phyloP scores from a whole-genome alignment of 2,329 filamentous ascomycete species.

The Arthroderma sp. region DNA sequence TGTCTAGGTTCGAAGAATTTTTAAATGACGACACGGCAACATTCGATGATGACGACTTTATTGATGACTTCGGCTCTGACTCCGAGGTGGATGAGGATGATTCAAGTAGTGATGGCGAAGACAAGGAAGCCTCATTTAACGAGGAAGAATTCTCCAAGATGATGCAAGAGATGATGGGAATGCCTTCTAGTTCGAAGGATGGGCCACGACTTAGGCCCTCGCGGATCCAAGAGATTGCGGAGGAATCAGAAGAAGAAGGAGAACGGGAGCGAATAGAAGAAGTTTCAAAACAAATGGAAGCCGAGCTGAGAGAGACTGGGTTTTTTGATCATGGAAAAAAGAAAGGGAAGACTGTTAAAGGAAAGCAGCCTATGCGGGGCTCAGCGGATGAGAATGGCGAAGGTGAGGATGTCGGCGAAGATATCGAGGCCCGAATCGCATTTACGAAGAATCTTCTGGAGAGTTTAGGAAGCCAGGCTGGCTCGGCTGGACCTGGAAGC shows the following conservation, averaged over 20 bases:
- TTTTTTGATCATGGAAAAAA: constrained; percentile 27
- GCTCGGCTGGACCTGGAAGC: constrained; percentile 70
- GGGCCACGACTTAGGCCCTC: constrained; percentile 10
- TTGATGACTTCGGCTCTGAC: constrained; percentile 51
- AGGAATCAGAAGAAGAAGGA: constrained; percentile 23
- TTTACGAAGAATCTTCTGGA: constrained; percentile 83
- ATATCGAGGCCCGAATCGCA: constrained; percentile 70
- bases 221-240: constrained; percentile 4
- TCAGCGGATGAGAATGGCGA: constrained; percentile 14
- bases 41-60: constrained; percentile 59
- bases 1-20: constrained; percentile 85
- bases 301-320: constrained; percentile 34
- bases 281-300: constrained; percentile 33
- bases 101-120: constrained; percentile 50
- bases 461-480: constrained; percentile 81
- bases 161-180: constrained; percentile 87
- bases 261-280: constrained; percentile 43
- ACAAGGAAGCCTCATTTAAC: constrained; percentile 66
- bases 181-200: constrained; percentile 31
- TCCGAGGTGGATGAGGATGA: constrained; percentile 37
- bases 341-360: constrained; percentile 16
- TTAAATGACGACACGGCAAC: constrained; percentile 75
- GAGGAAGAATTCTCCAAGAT: constrained; percentile 73
- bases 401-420: constrained; percentile 23
- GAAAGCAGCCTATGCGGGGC: constrained; percentile 15